Evolutionary conservation across 177 flowering plant genomes (phyloP), one percentile per base, ranked within the genome.

Genomic region (Vitis hybrid): DNA sequence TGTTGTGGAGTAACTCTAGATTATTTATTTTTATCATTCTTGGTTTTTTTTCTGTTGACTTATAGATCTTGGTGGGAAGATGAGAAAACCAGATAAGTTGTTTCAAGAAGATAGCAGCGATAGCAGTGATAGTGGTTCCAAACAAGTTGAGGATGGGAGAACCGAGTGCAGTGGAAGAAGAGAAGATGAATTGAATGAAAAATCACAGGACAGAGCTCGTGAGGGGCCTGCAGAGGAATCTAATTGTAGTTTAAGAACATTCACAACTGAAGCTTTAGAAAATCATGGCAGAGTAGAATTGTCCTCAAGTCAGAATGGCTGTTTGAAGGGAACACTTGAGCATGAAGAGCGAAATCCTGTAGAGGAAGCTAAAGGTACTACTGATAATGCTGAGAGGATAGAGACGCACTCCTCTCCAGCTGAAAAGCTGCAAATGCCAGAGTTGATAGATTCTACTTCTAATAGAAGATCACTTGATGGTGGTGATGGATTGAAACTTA

Each of bases 41-140:
- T 59, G 18, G 4, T 20, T 18, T 55, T 10, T 61, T 50, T 63
- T 69, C 54, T 48, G 5, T 59, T 61, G n/a, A 13, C 61, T 60
- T 63, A 49, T 67, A 83, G 89, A 72, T 78, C 64, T 10, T 66
- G n/a, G 13, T 59, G 63, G 73, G 73, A 65, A 73, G 72, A 54
- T 57, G 50, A 68, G 53, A 55, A 63, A 48, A 55, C 56, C 29
- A 1, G 78, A 76, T 72, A 80, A 72, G 26, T 50, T 66, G 26
- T 51, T 65, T 64, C 68, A 67, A 18, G 71, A 54, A 22, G 67
- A 63, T 65, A 57, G 68, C 50, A 34, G 7, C 14, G 34, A 54
- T 54, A 1, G 13, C 1, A 69, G 68, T 48, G 65, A 53, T 50
- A 18, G 26, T 56, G 58, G 66, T 66, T 56, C 68, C 45, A 62